Base-by-base conservation (phyloP, 2,329 filamentous ascomycete genomes). In the Diaporthe caulivora region DNA sequence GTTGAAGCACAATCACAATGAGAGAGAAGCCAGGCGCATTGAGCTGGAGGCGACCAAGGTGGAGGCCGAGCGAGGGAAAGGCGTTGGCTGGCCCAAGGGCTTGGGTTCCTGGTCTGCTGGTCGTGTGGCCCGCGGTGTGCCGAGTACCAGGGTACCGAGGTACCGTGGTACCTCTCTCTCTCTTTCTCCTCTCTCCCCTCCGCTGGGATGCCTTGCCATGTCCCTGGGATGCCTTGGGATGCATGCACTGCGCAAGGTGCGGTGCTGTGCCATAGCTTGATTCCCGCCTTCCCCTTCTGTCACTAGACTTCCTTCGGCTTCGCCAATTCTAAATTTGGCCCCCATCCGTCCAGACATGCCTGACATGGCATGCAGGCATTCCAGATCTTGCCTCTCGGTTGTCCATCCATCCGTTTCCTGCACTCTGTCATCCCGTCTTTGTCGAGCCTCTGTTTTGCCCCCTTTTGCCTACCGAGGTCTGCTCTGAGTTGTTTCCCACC, bases 321-420 rank as follows among this genome's bases (percentile, higher is more conserved):
- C 51, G 37, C 69, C 69, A 54, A 44, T 71, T 71, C 69, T 71
- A 71, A 71, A 13, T 62, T 58, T 71, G 69, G 55, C 69, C 69
- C 55, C 55, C 69, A 53, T 42, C 34, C 68, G 42, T 29, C 24
- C 55, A 62, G 68, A 49, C 49, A 10, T n/a, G 34, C 51, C 37
- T 57, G 51, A 57, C 24, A 26, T 31, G 17, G 37, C 26, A 15
- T 70, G n/a, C n/a, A n/a, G n/a, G n/a, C n/a, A n/a, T 60, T 55
- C 55, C 68, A 60, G 68, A 37, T 53, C 29, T 51, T 21, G 47
- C n/a, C 49, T 15, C 58, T 65, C 60, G 60, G 60, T 44, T 65
- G 60, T 51, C 68, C 53, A n/a, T 13, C 40, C 55, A 60, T 51
- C 68, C 17, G 37, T 62, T 60, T 70, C 68, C 57, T 31, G 47